Base-by-base conservation (phyloP, 2,329 filamentous ascomycete genomes). In the Hypoxylon sp. region DNA sequence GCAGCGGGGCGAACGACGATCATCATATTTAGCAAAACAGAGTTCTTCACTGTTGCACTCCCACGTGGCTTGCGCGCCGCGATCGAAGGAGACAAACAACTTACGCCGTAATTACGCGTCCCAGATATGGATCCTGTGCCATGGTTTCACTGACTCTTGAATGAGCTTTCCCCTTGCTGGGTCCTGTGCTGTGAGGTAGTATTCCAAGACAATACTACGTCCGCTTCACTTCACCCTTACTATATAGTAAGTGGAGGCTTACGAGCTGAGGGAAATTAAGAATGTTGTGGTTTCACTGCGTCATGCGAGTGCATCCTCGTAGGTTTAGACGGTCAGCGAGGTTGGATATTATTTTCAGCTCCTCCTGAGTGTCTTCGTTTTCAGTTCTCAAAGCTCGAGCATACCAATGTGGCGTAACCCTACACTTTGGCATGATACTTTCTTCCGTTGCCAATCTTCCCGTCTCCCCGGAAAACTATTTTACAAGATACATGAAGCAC, bases 71-170 rank as follows among this genome's bases (percentile, higher is more conserved):
- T 28, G 41, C 14, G 41, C 14, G 36, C 32, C 49, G 6, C 41
- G 46, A 28, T 45, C 25, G 36, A 45, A 38, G 36, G 41, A 38
- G n/a, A 21, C 9, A 32, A 25, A 11, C 25, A 48, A 69, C 67
- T 69, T 69, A 69, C 67, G 67, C 67, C 17, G 60, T 67, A 49
- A 69, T 69, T 51, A 67, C 60, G n/a, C 60, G 67, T 41, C 67
- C 67, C 6, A 69, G 49, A 62, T 69, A 69, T 34, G 64, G 63
- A 64, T 69, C 67, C 32, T 34, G 45, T 23, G 64, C 48, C 67
- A 69, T 69, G 50, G 13, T 41, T 48, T 43, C 17, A 25, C 41
- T 30, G 34, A 45, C 30, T 11, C 28, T 48, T 4, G 17, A 23
- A 4, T 46, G 38, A 17, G 7, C 32, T 63, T 36, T 56, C 50